Base-by-base conservation (phyloP, 139 green algal genomes). In the Micromonas commoda region DNA sequence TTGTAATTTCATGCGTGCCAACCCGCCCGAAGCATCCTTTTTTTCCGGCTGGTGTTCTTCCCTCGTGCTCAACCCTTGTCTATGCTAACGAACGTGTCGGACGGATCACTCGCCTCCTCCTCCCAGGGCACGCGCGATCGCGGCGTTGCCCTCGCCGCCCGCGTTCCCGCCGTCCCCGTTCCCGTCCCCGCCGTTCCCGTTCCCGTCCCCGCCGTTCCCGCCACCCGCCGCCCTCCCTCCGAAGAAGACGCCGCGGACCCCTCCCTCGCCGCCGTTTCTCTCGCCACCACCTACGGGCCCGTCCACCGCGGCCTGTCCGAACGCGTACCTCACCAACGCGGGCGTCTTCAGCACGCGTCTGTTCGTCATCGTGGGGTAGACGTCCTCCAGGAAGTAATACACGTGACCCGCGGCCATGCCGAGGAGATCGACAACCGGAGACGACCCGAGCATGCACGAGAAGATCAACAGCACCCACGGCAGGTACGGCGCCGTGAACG, bases 341-440 rank as follows among this genome's bases (percentile, higher is more conserved):
- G 94, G 94, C 13, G 92, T 97, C 51, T 84, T 86, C 9, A 98
- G 86, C 31, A 90, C 81, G 35, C 91, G 83, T 35, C 91, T 80
- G 0, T 89, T 88, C 63, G 87, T 90, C 87, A 98, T 97, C 29
- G 87, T 84, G 0, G 95, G 95, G 77, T 98, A 98, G 39, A 99
- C 94, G 79, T 98, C 95, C 82, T 98, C 94, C 63, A 98, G 71
- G 78, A 96, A 98, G 82, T 97, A 98, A 86, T 98, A 98, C 3
- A 85, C 81, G 74, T 98, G 95, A 1, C 93, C 93, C 16, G 61
- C 76, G 24, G 20, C 78, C 71, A 85, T 86, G 19, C 75, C 84
- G 57, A 99, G 85, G 57, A 98, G 79, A 84, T 99, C 94, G 32
- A 97, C 86, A 38, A 94, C 83, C 23, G 93, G 90, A 35, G 78